These are phyloP conservation scores for Daedaleopsis nitida DNA, from an alignment of 768 basidiomycete species.

Conservation along the genomic window DNA sequence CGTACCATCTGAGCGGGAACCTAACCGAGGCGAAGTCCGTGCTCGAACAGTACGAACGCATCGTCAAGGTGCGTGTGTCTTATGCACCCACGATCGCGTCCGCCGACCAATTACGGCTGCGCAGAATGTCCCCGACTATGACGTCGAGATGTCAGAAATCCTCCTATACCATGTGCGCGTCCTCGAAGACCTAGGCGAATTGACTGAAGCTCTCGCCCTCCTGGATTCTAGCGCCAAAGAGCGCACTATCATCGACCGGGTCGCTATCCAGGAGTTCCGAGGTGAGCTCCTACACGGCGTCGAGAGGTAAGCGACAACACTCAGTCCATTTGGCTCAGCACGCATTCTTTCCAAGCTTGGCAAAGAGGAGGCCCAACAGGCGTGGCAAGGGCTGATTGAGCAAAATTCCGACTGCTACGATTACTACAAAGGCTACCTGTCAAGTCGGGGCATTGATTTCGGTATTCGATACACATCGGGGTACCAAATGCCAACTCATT, in stretches of 20 bases:
- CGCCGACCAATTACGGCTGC: constrained; percentile 6
- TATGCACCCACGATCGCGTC: neutral
- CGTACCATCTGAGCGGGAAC: constrained; percentile 84
- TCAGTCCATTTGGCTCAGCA: constrained; percentile 46
- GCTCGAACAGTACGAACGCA: constrained; percentile 69
- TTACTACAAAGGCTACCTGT: constrained; percentile 77
- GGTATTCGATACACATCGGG: constrained; percentile 43
- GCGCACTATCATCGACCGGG: constrained; percentile 69
- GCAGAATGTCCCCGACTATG: constrained; percentile 76
- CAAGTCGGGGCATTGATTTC: constrained; percentile 63
- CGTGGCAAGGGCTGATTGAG: constrained; percentile 80
- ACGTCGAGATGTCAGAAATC: constrained; percentile 83
- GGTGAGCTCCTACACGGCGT: constrained; percentile 41
- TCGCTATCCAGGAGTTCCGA: constrained; percentile 65
- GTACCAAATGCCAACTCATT: neutral
- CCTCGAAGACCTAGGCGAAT: constrained; percentile 72
- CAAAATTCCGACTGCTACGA: constrained; percentile 83
- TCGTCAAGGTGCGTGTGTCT: constrained; percentile 61
- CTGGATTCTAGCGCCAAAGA: constrained; percentile 68
- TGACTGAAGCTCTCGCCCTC: constrained; percentile 57
- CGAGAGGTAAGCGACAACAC: constrained; percentile 7
- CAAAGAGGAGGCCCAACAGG: constrained; percentile 71
- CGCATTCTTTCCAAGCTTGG: constrained; percentile 72
- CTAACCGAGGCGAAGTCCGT: constrained; percentile 68
- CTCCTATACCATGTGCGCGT: constrained; percentile 75